A percentile compares a stretch with the other conserved stretches of the same genome.
These are phyloP conservation scores for Trichoderma oligosporum DNA, from an alignment of 2,329 filamentous ascomycete species.

Conservation along the genomic window DNA sequence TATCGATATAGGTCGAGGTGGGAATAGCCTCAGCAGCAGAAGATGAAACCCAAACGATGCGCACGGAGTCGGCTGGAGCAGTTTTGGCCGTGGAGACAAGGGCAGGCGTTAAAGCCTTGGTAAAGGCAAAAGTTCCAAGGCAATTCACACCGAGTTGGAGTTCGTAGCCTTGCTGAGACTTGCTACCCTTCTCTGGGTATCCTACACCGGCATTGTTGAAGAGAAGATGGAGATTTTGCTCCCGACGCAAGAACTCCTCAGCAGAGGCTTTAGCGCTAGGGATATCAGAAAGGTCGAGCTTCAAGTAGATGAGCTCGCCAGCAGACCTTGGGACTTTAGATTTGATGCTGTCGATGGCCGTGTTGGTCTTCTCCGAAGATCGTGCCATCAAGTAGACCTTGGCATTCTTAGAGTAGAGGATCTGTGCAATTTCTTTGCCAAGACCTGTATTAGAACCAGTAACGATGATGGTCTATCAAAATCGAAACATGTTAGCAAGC, in stretches of 20 bases:
- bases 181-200: conserved; percentile 32
- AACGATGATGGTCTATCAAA: conserved; percentile 46
- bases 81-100: conserved; percentile 32
- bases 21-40: background rate
- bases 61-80: conserved; percentile 28
- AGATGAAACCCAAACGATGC: conserved; percentile 35
- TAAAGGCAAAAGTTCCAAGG: conserved; percentile 38
- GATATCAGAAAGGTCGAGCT: conserved; percentile 41
- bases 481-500: background rate
- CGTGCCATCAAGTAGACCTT: conserved; percentile 53
- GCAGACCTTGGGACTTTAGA: conserved; percentile 30
- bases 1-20: conserved; percentile 2
- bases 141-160: conserved; percentile 42
- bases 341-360: conserved; percentile 43
- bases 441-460: conserved; percentile 42
- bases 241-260: conserved; percentile 23
- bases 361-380: conserved; percentile 38
- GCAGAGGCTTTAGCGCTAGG: conserved; percentile 29
- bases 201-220: conserved; percentile 44
- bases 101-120: conserved; percentile 35
- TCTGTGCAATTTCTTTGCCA: conserved; percentile 48
- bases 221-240: conserved; percentile 35
- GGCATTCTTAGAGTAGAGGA: conserved; percentile 52
- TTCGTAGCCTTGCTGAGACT: conserved; percentile 29
- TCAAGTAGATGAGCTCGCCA: conserved; percentile 40